Percentiles rank a stretch among this genome's conserved stretches.
Evolutionary conservation across 139 green algal species (phyloP).

Genomic region (Diplosphaera chodatii): DNA sequence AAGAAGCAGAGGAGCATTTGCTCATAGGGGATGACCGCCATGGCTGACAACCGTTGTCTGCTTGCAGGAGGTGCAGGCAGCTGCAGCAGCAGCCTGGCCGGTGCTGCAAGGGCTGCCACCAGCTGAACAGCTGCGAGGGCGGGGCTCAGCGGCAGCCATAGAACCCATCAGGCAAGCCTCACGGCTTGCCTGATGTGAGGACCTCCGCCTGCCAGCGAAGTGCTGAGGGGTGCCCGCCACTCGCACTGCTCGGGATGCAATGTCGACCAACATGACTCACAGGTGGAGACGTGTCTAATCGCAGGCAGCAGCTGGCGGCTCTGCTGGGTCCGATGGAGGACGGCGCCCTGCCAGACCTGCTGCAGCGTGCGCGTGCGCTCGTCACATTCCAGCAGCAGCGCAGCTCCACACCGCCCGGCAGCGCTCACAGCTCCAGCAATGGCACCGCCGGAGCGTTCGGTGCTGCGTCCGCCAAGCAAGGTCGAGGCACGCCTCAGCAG

Average conservation of each 20-base stretch:
- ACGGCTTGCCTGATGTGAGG: neutral
- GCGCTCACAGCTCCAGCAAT: too few relatives aligned
- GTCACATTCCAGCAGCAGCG: neutral
- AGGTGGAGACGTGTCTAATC: too few relatives aligned
- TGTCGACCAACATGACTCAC: too few relatives aligned
- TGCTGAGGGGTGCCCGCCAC: neutral
- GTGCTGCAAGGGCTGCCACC: constrained; percentile 3
- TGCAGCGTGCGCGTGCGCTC: neutral
- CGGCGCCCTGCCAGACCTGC: neutral
- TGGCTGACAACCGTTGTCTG: too few relatives aligned
- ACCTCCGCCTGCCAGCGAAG: neutral
- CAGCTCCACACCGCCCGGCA: neutral
- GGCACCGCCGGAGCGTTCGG: neutral
- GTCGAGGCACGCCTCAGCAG: neutral
- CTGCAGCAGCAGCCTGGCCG: constrained; percentile 26
- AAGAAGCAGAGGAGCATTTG: too few relatives aligned
- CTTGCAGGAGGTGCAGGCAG: constrained; percentile 36
- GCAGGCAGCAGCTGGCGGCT: neutral
- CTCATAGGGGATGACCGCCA: too few relatives aligned
- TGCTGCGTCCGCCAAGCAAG: too few relatives aligned
- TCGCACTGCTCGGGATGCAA: too few relatives aligned
- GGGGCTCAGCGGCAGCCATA: constrained; percentile 11
- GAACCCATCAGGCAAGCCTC: constrained; percentile 3
- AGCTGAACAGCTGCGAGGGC: constrained; percentile 18
- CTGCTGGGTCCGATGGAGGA: neutral